Percentiles rank a stretch among this genome's conserved stretches.
Conservation (phyloP, 2,329 filamentous ascomycete species). For the Orbilia ellipsospora region DNA sequence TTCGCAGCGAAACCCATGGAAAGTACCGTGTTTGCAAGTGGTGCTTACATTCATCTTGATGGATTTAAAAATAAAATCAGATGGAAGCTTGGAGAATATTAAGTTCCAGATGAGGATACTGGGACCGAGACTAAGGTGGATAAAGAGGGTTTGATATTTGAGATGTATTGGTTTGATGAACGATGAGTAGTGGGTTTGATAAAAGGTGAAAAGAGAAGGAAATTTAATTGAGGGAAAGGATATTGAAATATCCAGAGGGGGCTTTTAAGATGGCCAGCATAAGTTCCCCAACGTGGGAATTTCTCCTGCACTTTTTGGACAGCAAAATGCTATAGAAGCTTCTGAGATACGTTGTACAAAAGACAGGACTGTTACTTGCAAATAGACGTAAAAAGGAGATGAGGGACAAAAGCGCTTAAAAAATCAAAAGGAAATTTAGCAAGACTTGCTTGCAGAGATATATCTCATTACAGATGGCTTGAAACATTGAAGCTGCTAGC, state of each 20-base stretch:
- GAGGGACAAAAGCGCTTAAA: neutral
- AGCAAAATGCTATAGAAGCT: neutral
- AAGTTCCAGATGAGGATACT: too few species aligned
- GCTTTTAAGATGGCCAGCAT: too few species aligned
- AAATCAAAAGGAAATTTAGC: neutral
- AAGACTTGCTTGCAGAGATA: too few species aligned
- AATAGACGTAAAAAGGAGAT: neutral
- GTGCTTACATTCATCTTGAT: slow-evolving; percentile 3
- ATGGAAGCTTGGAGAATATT: too few species aligned
- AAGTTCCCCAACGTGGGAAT: neutral
- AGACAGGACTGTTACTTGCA: too few species aligned
- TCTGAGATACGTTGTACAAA: neutral
- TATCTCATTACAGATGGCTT: too few species aligned
- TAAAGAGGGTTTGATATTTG: too few species aligned
- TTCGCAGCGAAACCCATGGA: slow-evolving; percentile 25
- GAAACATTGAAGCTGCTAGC: too few species aligned
- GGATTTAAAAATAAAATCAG: neutral
- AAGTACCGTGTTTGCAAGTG: slow-evolving; percentile 25
- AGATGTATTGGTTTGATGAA: too few species aligned
- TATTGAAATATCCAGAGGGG: too few species aligned
- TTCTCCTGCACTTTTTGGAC: neutral
- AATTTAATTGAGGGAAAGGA: neutral
- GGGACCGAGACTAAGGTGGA: too few species aligned
- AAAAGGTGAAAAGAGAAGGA: neutral
- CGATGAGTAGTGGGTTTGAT: too few species aligned